phyloP scores from a whole-genome alignment of 805 yeast genomes.

The Lipomyces mesembrius region DNA sequence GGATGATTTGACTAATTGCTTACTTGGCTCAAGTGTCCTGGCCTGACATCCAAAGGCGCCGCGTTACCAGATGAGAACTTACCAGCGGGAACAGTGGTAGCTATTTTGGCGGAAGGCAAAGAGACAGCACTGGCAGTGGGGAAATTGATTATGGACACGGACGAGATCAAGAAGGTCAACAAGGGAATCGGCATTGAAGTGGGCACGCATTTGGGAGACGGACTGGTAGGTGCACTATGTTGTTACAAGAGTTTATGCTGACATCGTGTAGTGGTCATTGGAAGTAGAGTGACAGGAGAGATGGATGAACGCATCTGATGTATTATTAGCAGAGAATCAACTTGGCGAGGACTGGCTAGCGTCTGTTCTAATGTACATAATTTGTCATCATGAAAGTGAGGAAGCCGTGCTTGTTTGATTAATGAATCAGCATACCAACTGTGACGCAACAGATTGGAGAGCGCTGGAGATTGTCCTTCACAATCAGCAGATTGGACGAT shows the following conservation, averaged over 20 bases:
- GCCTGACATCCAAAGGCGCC: constrained; percentile 41
- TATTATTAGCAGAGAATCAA: background rate
- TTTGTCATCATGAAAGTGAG: background rate
- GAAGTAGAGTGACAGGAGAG: constrained; percentile 16
- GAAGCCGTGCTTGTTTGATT: no score
- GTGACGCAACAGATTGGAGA: no score
- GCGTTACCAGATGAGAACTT: constrained; percentile 61
- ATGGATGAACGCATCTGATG: background rate
- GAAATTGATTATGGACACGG: constrained; percentile 82
- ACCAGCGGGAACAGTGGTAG: constrained; percentile 71
- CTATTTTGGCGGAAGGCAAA: constrained; percentile 90
- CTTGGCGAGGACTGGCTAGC: background rate
- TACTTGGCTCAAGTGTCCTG: constrained; percentile 39
- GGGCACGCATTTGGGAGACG: constrained; percentile 85
- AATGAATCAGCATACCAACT: no score
- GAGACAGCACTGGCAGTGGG: constrained; percentile 91
- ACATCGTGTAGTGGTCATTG: constrained; percentile 27
- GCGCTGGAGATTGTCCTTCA: no score
- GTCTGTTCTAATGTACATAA: background rate
- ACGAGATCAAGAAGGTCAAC: constrained; percentile 78
- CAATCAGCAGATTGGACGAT: no score
- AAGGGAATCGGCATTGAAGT: constrained; percentile 91
- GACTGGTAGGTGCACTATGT: constrained; percentile 49
- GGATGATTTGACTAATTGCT: background rate
- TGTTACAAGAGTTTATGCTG: background rate